phyloP scores from a whole-genome alignment of 2,329 filamentous ascomycete genomes.

The Fonsecaea nubica region DNA sequence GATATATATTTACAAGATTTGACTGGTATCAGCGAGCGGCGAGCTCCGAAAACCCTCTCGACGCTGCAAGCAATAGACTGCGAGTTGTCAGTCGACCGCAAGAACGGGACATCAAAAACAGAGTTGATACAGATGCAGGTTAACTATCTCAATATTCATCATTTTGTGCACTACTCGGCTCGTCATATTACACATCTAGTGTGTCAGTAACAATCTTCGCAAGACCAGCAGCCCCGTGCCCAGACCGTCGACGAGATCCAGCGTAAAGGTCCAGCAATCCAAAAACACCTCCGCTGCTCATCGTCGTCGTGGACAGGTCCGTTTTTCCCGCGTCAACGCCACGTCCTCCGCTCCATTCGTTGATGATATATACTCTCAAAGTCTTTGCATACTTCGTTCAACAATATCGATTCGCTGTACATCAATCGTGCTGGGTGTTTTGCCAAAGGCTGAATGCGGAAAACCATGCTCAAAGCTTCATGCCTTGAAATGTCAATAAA shows the following conservation, averaged over 20 bases:
- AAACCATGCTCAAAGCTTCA: constrained; percentile 7
- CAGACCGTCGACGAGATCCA: constrained; percentile 8
- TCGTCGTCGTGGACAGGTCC: constrained; percentile 17
- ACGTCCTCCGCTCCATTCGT: constrained; percentile 17
- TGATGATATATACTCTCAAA: constrained; percentile 26
- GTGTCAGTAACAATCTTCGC: constrained; percentile 31
- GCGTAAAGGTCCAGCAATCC: constrained; percentile 30
- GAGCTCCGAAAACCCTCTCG: constrained; percentile 9
- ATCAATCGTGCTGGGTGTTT: constrained; percentile 26
- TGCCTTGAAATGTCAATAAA: constrained; percentile 7
- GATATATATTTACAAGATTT: not conserved
- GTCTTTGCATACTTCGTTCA: constrained; percentile 22
- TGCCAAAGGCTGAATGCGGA: constrained; percentile 15
- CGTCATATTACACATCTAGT: constrained; percentile 33
- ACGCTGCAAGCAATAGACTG: not conserved
- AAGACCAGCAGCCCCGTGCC: constrained; percentile 18
- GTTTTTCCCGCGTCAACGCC: constrained; percentile 14
- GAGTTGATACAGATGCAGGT: constrained; percentile 3
- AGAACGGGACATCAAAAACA: not conserved
- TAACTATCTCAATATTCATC: constrained; percentile 26
- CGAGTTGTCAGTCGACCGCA: not conserved
- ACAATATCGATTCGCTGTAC: constrained; percentile 32
- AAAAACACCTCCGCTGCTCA: constrained; percentile 29
- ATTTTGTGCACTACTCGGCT: constrained; percentile 32
- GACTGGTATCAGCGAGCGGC: constrained; percentile 1